Conservation (phyloP, 2,329 filamentous ascomycete genomes). For the Xylaria digitata region DNA sequence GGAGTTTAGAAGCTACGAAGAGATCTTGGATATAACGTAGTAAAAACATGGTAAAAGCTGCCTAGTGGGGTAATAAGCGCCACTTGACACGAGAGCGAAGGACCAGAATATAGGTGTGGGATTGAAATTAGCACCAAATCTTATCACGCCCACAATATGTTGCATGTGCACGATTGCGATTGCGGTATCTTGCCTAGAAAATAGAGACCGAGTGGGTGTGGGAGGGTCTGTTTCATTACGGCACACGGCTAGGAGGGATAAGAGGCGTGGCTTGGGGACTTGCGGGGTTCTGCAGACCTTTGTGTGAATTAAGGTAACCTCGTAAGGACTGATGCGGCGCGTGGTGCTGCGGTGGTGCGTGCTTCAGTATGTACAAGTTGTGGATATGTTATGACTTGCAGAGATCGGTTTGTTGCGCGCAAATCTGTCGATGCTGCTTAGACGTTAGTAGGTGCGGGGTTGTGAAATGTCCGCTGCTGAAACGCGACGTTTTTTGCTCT, state of each 20-base stretch:
- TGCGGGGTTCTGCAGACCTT: constrained; percentile 38
- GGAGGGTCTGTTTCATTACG: constrained; percentile 14
- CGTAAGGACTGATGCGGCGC: constrained; percentile 19
- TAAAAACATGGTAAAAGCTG: constrained; percentile 13
- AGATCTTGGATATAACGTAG: constrained; percentile 1
- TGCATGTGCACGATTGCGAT: constrained; percentile 46
- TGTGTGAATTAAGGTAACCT: constrained; percentile 22
- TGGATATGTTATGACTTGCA: constrained; percentile 40
- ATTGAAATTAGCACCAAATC: constrained; percentile 38
- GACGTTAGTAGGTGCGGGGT: constrained; percentile 36
- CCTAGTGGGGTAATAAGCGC: constrained; percentile 5
- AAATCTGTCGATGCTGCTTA: constrained; percentile 29
- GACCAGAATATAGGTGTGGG: constrained; percentile 13
- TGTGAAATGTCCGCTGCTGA: constrained; percentile 24
- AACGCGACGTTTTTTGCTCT: constrained; percentile 26
- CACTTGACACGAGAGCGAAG: constrained; percentile 18
- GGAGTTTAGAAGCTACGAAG: constrained; percentile 22
- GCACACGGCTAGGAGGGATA: constrained; percentile 15
- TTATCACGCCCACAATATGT: constrained; percentile 44
- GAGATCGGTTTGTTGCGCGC: constrained; percentile 20
- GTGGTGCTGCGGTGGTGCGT: constrained; percentile 25
- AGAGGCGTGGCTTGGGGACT: constrained; percentile 20
- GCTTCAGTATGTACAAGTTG: constrained; percentile 39
- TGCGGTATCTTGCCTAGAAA: constrained; percentile 46
- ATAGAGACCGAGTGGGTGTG: constrained; percentile 43